These are phyloP conservation scores for Glaciozyma martinii DNA, from an alignment of 768 basidiomycete species.

Conservation along the genomic window DNA sequence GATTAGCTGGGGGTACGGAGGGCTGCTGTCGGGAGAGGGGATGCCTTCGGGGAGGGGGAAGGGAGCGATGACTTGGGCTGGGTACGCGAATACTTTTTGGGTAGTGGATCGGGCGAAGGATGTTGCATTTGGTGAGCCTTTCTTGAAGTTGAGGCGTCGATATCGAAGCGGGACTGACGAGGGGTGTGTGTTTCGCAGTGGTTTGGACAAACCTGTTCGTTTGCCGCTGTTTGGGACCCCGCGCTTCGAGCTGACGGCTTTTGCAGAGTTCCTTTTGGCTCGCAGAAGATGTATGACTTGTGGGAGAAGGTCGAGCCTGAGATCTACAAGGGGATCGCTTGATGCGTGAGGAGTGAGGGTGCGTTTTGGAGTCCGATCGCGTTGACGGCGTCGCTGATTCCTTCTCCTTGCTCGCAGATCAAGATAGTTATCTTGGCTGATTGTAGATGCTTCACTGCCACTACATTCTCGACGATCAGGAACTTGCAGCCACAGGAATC, in stretches of 20 bases:
- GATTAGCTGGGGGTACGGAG: constrained; percentile 5
- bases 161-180: background rate
- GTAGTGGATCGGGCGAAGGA: constrained; percentile 15
- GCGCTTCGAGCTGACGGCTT: too few species aligned
- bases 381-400: too few species aligned
- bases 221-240: too few species aligned
- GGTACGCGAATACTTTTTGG: constrained; percentile 21
- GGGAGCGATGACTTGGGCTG: constrained; percentile 12
- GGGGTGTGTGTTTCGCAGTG: background rate
- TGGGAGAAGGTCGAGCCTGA: constrained; percentile 13
- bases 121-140: constrained; percentile 5
- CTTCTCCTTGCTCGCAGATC: too few species aligned
- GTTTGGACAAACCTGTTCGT: background rate
- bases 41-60: background rate
- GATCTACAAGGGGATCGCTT: constrained; percentile 9
- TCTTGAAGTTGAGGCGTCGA: background rate
- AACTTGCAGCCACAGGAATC: too few species aligned
- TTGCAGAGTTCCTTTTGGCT: background rate
- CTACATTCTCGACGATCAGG: too few species aligned
- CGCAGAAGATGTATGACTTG: background rate
- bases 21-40: constrained; percentile 1
- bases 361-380: too few species aligned
- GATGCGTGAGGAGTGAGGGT: too few species aligned
- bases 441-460: too few species aligned
- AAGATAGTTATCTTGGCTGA: too few species aligned